phyloP scores from a whole-genome alignment of 2,329 filamentous ascomycete species.

The Colletotrichum theobromicola region DNA sequence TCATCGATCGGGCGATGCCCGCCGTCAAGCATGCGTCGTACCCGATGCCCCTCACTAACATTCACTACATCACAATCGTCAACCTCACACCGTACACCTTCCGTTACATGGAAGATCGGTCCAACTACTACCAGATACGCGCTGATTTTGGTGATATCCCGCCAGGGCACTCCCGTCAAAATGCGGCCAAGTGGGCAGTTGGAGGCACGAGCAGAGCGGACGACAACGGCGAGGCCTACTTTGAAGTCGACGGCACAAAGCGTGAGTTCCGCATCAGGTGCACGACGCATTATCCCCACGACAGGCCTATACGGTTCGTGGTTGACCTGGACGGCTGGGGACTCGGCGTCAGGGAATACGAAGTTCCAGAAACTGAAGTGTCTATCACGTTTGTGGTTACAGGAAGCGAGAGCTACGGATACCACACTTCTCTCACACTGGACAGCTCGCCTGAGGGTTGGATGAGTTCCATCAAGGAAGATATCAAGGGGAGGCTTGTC shows the following conservation, averaged over 20 bases:
- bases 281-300: conserved; percentile 32
- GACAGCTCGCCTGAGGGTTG: conserved; percentile 29
- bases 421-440: conserved; percentile 32
- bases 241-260: conserved; percentile 31
- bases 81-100: conserved; percentile 38
- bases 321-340: conserved; percentile 36
- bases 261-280: conserved; percentile 34
- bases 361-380: conserved; percentile 32
- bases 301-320: conserved; percentile 29
- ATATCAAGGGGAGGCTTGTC: conserved; percentile 42
- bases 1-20: accelerated
- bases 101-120: conserved; percentile 16
- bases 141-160: conserved; percentile 36
- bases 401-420: conserved; percentile 36
- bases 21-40: accelerated
- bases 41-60: not conserved
- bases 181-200: conserved; percentile 28
- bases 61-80: conserved; percentile 37
- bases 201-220: conserved; percentile 23
- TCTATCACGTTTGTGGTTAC: conserved; percentile 39
- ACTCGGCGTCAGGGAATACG: conserved; percentile 37
- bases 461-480: conserved; percentile 36
- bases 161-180: conserved; percentile 34
- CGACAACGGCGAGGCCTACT: conserved; percentile 37
- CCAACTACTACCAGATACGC: conserved; percentile 36